Conservation (phyloP, 345 rosid species). For the Zanthoxylum bungeanum region DNA sequence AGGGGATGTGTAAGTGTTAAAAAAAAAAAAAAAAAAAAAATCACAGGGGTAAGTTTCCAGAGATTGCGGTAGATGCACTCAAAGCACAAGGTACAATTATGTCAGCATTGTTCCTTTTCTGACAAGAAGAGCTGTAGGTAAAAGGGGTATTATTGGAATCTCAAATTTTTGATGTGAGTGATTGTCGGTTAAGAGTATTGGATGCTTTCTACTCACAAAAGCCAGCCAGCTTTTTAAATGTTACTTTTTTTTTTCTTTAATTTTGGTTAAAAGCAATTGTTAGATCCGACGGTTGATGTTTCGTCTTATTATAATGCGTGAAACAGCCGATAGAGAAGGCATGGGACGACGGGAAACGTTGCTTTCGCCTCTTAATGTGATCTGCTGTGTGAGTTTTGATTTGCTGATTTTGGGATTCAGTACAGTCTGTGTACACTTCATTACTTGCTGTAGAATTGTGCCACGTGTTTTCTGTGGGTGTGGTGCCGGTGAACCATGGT, state of each 20-base stretch:
- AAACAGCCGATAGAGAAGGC: neutral
- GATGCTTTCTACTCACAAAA: conserved; percentile 3
- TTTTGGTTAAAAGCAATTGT: neutral
- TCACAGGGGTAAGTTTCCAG: neutral
- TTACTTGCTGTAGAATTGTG: neutral
- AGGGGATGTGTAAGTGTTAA: too few species aligned
- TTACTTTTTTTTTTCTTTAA: neutral
- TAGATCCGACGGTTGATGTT: conserved; percentile 15
- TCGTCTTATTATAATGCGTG: neutral
- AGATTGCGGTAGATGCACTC: conserved; percentile 4
- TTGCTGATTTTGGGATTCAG: neutral
- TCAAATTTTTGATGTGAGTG: neutral
- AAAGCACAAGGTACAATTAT: conserved; percentile 7
- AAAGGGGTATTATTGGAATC: conserved; percentile 20
- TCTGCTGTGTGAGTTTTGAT: neutral
- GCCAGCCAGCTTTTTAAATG: neutral
- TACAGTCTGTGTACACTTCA: conserved; percentile 5
- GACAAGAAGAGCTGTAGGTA: conserved; percentile 14
- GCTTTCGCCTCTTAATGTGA: neutral
- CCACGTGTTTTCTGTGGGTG: too few species aligned
- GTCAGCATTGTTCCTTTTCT: neutral
- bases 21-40: too few species aligned
- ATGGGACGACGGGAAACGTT: neutral
- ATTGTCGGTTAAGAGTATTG: conserved; percentile 14
- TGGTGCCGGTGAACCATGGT: neutral